Evolutionary conservation across 2,329 filamentous ascomycete species (phyloP), one percentile per base, ranked within the genome.

Genomic region (Aureobasidium sp.): DNA sequence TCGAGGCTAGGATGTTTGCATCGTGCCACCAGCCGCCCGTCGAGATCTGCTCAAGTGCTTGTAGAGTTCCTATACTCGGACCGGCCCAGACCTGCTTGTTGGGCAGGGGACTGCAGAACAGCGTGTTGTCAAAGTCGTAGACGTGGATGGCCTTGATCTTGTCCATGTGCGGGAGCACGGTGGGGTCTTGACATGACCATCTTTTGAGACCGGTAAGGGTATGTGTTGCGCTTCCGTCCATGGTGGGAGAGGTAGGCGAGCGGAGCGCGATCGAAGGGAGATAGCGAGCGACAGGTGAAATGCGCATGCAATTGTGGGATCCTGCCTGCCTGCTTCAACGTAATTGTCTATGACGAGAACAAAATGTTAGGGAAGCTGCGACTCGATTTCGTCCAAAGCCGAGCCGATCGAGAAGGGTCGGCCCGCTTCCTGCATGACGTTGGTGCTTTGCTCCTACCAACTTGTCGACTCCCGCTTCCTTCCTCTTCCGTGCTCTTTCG

Each of bases 11-110:
- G 65, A 99, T 92, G 65, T 85, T 85, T 47, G 85, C 83, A 71
- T 97, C 92, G 75, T 99, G 94, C 94, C 94, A 99, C 94, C 94
- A 99, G 65, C 93, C 91, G 66, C 92, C 93, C 67, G 88, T 89
- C 64, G 85, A 78, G 68, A 97, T 90, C 58, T 83, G 81, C 66
- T 95, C 89, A 66, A 89, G 86, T 50, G 81, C 86, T 64, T 89
- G 85, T 12, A 99, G 80, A 64, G 86, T 82, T 52, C 91, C 90
- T 54, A 96, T 85, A 0, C 91, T 93, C 35, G 81, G 79, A 1
- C 84, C 83, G 67, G 87, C 88, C 94, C 94, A 99, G 70, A 99
- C 74, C 67, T 91, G 87, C 3, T 86, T 85, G 70, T 97, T 97
- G 1, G 94, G 94, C 1, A 96, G 78, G 6, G 94, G 94, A 15